Evolutionary conservation across 176 grass and related monocot genomes (phyloP).

Genomic region (Puccinellia tenuiflora): DNA sequence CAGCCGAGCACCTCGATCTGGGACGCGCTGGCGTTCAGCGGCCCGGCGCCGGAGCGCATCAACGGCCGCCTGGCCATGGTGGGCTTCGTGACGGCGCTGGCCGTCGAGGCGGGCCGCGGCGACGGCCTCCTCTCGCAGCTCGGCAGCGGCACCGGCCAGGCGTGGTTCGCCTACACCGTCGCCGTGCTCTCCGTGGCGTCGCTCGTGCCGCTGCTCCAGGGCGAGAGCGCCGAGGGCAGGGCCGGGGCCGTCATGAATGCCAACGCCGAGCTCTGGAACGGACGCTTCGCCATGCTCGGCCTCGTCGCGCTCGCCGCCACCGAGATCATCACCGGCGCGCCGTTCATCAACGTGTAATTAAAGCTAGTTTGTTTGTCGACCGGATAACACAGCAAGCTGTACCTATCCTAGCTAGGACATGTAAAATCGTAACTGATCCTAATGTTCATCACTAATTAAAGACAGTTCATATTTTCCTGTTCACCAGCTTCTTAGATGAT

Average conservation of each 20-base stretch:
- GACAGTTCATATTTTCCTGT: too few relatives aligned
- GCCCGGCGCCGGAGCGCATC: constrained; percentile 60
- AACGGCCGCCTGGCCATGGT: constrained; percentile 61
- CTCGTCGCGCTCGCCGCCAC: constrained; percentile 60
- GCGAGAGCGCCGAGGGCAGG: constrained; percentile 31
- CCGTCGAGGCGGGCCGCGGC: constrained; percentile 43
- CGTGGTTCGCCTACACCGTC: constrained; percentile 38
- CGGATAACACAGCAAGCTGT: too few relatives aligned
- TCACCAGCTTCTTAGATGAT: too few relatives aligned
- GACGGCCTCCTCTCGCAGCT: constrained; percentile 35
- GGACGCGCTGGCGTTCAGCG: constrained; percentile 53
- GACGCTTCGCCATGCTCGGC: constrained; percentile 67
- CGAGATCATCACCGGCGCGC: constrained; percentile 51
- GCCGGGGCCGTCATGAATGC: constrained; percentile 32
- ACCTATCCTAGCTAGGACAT: too few relatives aligned
- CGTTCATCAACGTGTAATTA: constrained; percentile 42
- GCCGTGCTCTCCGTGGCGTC: constrained; percentile 48
- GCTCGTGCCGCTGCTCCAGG: constrained; percentile 51
- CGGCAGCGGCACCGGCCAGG: constrained; percentile 20
- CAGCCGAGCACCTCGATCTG: constrained; percentile 14
- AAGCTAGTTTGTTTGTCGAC: too few relatives aligned
- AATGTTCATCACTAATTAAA: too few relatives aligned
- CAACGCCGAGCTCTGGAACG: constrained; percentile 78
- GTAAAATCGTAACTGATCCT: too few relatives aligned
- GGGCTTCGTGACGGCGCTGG: constrained; percentile 50